phyloP scores from a whole-genome alignment of 2,329 filamentous ascomycete species.

The Colletotrichum sp. region DNA sequence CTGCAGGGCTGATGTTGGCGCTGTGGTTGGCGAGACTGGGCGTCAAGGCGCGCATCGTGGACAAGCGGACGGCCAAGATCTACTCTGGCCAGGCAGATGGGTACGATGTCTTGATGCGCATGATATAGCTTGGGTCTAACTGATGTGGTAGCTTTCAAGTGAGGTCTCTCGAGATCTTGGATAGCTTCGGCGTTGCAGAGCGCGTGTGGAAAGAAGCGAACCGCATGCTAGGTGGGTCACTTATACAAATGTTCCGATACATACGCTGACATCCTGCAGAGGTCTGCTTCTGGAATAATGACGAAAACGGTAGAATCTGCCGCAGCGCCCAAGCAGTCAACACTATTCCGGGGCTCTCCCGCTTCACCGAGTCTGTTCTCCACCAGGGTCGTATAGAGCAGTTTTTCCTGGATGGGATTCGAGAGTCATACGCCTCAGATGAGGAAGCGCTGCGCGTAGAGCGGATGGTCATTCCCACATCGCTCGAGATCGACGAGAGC shows the following conservation, averaged over 20 bases:
- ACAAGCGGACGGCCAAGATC: constrained; percentile 45
- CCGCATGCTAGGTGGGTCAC: constrained; percentile 64
- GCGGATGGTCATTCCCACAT: constrained; percentile 62
- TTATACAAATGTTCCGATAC: not conserved
- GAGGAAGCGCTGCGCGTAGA: constrained; percentile 55
- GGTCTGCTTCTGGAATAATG: constrained; percentile 62
- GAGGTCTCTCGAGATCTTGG: constrained; percentile 66
- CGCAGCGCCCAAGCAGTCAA: constrained; percentile 68
- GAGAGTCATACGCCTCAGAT: constrained; percentile 48
- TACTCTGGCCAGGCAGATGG: constrained; percentile 51
- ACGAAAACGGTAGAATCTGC: constrained; percentile 58
- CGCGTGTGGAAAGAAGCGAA: constrained; percentile 70
- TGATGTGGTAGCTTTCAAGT: constrained; percentile 6
- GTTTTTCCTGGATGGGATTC: constrained; percentile 68
- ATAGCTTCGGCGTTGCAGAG: constrained; percentile 72
- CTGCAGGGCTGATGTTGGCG: constrained; percentile 47
- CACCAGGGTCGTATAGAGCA: constrained; percentile 75
- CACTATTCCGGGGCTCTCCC: constrained; percentile 64
- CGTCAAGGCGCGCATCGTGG: constrained; percentile 46
- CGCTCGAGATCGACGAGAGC: constrained; percentile 58
- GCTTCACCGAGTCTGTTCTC: constrained; percentile 70
- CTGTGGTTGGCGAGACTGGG: constrained; percentile 46
- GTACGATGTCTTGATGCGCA: constrained; percentile 51
- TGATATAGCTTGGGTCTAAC: not conserved
- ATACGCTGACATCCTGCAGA: not conserved